These are phyloP conservation scores for Trichoderma koningiopsis DNA, from an alignment of 2,329 filamentous ascomycete species.

Conservation along the genomic window DNA sequence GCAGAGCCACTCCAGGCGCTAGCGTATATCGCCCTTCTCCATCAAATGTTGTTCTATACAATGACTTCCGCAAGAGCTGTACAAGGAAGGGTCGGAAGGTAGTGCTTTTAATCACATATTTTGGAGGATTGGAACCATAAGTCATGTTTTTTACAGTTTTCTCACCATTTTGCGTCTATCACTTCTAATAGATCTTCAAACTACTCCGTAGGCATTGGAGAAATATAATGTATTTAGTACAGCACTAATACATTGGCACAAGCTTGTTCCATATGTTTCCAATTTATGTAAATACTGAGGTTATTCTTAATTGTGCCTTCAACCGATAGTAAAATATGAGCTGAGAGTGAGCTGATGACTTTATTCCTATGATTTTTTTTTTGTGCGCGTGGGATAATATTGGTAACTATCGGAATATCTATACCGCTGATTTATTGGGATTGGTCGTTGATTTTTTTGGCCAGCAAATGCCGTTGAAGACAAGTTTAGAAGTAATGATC, in stretches of 20 bases:
- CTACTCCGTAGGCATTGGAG: too few species aligned
- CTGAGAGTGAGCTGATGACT: too few species aligned
- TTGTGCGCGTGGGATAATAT: not conserved
- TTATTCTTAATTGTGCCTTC: not conserved
- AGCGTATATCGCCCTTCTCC: too few species aligned
- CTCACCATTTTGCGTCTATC: not conserved
- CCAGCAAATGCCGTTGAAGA: not conserved
- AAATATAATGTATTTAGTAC: not conserved
- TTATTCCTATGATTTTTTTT: not conserved
- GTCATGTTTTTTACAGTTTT: too few species aligned
- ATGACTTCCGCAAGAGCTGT: too few species aligned
- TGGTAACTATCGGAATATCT: not conserved
- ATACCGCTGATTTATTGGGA: not conserved
- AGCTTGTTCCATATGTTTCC: not conserved
- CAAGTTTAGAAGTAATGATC: not conserved
- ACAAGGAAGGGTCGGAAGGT: too few species aligned
- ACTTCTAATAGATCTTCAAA: not conserved
- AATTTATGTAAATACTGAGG: not conserved
- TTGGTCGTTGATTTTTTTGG: not conserved
- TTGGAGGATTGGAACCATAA: too few species aligned
- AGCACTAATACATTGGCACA: not conserved
- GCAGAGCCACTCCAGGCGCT: too few species aligned
- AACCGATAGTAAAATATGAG: not conserved
- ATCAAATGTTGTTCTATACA: too few species aligned
- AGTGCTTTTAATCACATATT: too few species aligned